These are phyloP conservation scores for Pythium phragmitis DNA, from an alignment of 352 stramenopile genomes.

Conservation along the genomic window DNA sequence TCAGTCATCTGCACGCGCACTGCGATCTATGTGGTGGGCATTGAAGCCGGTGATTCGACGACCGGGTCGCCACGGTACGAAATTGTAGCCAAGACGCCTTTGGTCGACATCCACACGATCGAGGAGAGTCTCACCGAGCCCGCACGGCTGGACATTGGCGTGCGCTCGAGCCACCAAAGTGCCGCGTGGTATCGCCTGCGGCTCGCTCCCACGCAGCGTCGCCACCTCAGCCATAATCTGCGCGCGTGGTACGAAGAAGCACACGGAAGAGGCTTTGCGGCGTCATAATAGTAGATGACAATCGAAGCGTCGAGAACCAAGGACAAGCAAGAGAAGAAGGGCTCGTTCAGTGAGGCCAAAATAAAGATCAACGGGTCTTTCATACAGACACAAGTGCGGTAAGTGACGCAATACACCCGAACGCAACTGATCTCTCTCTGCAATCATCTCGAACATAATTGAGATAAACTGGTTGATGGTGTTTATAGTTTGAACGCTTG, in stretches of 20 bases:
- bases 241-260: conserved; percentile 43
- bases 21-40: conserved; percentile 59
- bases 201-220: conserved; percentile 46
- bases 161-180: conserved; percentile 32
- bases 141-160: conserved; percentile 57
- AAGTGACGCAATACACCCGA: too few species aligned
- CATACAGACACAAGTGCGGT: too few species aligned
- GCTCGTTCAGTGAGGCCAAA: too few species aligned
- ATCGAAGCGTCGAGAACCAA: too few species aligned
- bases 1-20: conserved; percentile 15
- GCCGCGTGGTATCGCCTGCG: conserved; percentile 69
- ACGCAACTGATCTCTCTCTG: too few species aligned
- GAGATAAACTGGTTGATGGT: background rate
- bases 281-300: background rate
- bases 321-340: too few species aligned
- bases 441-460: too few species aligned
- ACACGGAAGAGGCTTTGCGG: conserved; percentile 6
- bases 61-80: conserved; percentile 17
- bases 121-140: conserved; percentile 71
- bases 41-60: conserved; percentile 26
- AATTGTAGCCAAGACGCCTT: conserved; percentile 42
- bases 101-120: conserved; percentile 56
- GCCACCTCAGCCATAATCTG: conserved; percentile 59
- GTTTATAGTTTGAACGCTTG: background rate
- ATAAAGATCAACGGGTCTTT: too few species aligned